A percentile compares a stretch with the other conserved stretches of the same genome.
These are phyloP conservation scores for Candida dendrica DNA, from an alignment of 805 yeast species.

Conservation along the genomic window DNA sequence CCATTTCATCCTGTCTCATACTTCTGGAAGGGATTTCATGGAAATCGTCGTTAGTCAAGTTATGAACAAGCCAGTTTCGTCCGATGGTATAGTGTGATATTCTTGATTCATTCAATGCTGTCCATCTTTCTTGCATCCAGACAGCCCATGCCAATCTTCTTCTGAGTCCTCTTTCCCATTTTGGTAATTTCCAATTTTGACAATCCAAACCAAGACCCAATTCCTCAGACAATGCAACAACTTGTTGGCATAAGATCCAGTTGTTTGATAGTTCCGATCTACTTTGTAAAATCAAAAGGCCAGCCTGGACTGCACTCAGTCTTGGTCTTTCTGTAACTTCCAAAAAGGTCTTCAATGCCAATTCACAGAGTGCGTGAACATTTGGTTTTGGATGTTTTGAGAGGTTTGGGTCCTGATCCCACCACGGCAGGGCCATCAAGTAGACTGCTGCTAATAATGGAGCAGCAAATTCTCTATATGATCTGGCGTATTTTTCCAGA, in stretches of 20 bases:
- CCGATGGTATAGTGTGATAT: slow-evolving; percentile 75
- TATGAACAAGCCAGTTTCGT: slow-evolving; percentile 72
- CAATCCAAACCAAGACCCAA: slow-evolving; percentile 89
- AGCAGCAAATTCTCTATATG: slow-evolving; percentile 88
- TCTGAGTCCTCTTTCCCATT: slow-evolving; percentile 90
- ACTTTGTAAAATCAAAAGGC: slow-evolving; percentile 64
- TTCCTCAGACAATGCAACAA: slow-evolving; percentile 84
- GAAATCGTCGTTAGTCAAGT: slow-evolving; percentile 64
- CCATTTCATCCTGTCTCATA: slow-evolving; percentile 14
- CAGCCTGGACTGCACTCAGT: slow-evolving; percentile 87
- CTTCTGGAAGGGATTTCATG: slow-evolving; percentile 50
- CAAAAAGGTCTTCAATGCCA: slow-evolving; percentile 57
- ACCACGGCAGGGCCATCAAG: slow-evolving; percentile 84
- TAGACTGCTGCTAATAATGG: slow-evolving; percentile 89
- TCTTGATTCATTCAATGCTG: slow-evolving; percentile 69
- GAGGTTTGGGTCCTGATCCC: slow-evolving; percentile 70
- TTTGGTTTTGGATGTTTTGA: slow-evolving; percentile 77
- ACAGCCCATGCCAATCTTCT: slow-evolving; percentile 94
- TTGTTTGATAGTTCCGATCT: slow-evolving; percentile 54
- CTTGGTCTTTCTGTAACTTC: slow-evolving; percentile 83
- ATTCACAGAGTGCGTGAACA: slow-evolving; percentile 56
- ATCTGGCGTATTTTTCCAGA: slow-evolving; percentile 81
- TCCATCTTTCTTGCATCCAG: slow-evolving; percentile 88
- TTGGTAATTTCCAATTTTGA: slow-evolving; percentile 83
- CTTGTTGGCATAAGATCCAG: slow-evolving; percentile 83